A percentile compares a stretch with the other conserved stretches of the same genome.
Evolutionary conservation across 2,329 filamentous ascomycete species (phyloP).

Genomic region (Curvularia sp.): DNA sequence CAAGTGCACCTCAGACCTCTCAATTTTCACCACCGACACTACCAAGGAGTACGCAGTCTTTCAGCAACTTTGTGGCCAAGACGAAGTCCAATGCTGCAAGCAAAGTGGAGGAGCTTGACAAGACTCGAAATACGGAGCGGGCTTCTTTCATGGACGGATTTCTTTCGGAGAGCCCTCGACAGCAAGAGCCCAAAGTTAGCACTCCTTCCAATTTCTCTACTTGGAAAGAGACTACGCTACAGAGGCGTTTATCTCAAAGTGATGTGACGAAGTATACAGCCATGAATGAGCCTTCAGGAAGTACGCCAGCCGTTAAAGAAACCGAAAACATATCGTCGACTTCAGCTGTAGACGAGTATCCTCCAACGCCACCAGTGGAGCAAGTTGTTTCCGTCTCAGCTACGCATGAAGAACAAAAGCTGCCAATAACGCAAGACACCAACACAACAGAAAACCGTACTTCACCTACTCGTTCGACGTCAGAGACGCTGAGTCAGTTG

Average conservation of each 20-base stretch:
- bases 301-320: background rate
- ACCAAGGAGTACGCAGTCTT: constrained; percentile 11
- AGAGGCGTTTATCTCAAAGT: constrained; percentile 16
- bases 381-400: background rate
- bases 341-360: background rate
- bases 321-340: background rate
- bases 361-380: background rate
- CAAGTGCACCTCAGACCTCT: background rate
- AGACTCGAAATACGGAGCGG: constrained; percentile 20
- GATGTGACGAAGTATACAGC: background rate
- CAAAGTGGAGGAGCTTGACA: constrained; percentile 5
- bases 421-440: background rate
- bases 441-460: background rate
- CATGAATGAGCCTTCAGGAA: background rate
- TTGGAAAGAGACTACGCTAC: constrained; percentile 41
- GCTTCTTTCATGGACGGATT: constrained; percentile 37
- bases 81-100: constrained; percentile 3
- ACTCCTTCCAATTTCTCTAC: constrained; percentile 4
- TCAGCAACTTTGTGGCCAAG: background rate
- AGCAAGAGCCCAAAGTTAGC: background rate
- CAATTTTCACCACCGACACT: background rate
- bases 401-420: background rate
- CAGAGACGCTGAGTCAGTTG: constrained; percentile 41
- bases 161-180: constrained; percentile 22
- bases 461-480: constrained; percentile 24